These are phyloP conservation scores for Talaromyces liani DNA, from an alignment of 495 filamentous ascomycete species.

Conservation along the genomic window DNA sequence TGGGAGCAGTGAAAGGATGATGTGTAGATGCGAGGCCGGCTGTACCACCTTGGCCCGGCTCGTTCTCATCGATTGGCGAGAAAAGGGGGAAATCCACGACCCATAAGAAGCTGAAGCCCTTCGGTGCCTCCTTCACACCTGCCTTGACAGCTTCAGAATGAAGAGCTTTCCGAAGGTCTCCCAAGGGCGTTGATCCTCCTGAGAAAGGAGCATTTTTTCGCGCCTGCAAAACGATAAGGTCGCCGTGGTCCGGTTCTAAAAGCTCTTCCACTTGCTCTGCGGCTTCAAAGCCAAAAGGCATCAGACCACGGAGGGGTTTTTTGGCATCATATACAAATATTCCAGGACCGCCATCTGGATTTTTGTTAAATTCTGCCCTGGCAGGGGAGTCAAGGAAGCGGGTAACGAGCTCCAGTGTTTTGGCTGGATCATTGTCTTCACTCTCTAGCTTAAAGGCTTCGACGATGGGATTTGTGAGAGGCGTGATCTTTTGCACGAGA, in stretches of 20 bases:
- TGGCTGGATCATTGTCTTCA: slow-evolving; percentile 34
- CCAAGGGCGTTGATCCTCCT: slow-evolving; percentile 70
- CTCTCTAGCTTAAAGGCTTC: slow-evolving; percentile 61
- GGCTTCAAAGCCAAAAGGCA: slow-evolving; percentile 67
- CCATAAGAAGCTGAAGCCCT: slow-evolving; percentile 68
- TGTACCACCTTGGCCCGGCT: slow-evolving; percentile 75
- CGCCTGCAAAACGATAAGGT: slow-evolving; percentile 74
- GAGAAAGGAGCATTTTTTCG: slow-evolving; percentile 53
- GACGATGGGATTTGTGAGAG: slow-evolving; percentile 52
- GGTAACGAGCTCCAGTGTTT: slow-evolving; percentile 52
- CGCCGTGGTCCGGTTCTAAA: slow-evolving; percentile 55
- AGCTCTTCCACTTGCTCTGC: slow-evolving; percentile 49
- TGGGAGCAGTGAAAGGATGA: slow-evolving; percentile 92
- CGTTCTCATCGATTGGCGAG: slow-evolving; percentile 56
- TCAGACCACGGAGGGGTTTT: slow-evolving; percentile 65
- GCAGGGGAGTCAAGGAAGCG: slow-evolving; percentile 62
- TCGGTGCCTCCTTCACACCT: slow-evolving; percentile 46
- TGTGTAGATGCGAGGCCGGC: slow-evolving; percentile 84
- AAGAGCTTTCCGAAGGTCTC: slow-evolving; percentile 64
- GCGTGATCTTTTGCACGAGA: slow-evolving; percentile 64
- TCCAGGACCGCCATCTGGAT: slow-evolving; percentile 64
- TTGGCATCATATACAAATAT: slow-evolving; percentile 65
- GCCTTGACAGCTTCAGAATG: slow-evolving; percentile 56
- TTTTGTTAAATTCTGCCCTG: slow-evolving; percentile 50
- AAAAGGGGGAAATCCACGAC: slow-evolving; percentile 88